Conservation (phyloP, 2,329 filamentous ascomycete species). For the Aureobasidium sp. region DNA sequence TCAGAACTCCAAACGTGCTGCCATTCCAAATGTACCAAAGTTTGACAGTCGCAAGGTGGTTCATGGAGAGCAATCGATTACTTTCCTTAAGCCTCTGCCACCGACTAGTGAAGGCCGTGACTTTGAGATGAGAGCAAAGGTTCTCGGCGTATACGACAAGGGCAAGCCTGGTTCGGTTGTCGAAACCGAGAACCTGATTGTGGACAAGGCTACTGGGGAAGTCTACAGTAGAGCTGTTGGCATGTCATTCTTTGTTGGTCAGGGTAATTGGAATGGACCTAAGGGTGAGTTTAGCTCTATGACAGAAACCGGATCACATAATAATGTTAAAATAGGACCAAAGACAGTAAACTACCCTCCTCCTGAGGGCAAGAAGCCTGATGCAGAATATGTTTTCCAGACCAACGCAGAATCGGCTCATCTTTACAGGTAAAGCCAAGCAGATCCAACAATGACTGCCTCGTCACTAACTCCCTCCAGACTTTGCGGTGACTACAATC, state of each 20-base stretch:
- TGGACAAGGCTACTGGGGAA: slow-evolving; percentile 62
- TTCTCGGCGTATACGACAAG: slow-evolving; percentile 85
- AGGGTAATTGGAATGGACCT: slow-evolving; percentile 80
- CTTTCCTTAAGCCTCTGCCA: slow-evolving; percentile 70
- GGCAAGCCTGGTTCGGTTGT: slow-evolving; percentile 75
- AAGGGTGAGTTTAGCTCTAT: slow-evolving; percentile 51
- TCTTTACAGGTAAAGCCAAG: slow-evolving; percentile 52
- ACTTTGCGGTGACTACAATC: slow-evolving; percentile 91
- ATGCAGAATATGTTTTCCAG: slow-evolving; percentile 62
- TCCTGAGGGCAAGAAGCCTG: slow-evolving; percentile 63
- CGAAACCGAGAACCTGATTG: slow-evolving; percentile 69
- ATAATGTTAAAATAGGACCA: slow-evolving; percentile 39
- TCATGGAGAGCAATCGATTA: slow-evolving; percentile 75
- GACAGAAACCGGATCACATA: neutral
- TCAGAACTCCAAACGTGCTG: slow-evolving; percentile 43
- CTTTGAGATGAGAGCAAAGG: slow-evolving; percentile 71
- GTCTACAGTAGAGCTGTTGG: slow-evolving; percentile 63
- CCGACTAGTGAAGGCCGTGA: slow-evolving; percentile 60
- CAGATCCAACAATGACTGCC: slow-evolving; percentile 21
- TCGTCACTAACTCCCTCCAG: neutral
- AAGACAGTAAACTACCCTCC: slow-evolving; percentile 71
- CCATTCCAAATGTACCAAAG: slow-evolving; percentile 68
- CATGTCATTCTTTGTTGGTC: slow-evolving; percentile 71
- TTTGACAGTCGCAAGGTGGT: slow-evolving; percentile 69
- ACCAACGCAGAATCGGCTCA: slow-evolving; percentile 65